Evolutionary conservation across 371 early-diverging fungal genomes (phyloP).

Genomic region (Syncephalastrum racemosum): DNA sequence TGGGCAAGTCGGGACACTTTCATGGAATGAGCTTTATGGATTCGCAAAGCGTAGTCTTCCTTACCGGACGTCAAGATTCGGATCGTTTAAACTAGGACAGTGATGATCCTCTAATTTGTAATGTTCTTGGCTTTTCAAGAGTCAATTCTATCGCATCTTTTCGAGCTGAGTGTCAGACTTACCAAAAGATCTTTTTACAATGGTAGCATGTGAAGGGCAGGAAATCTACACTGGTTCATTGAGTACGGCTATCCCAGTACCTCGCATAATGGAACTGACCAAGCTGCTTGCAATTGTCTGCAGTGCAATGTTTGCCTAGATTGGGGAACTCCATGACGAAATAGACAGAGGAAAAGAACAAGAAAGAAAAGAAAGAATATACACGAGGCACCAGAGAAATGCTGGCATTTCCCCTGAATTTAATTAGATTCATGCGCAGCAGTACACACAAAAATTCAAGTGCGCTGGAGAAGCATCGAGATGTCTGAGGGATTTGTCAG

Average conservation of each 20-base stretch:
- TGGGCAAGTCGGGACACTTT: constrained; percentile 64
- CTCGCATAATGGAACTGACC: constrained; percentile 20
- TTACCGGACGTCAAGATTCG: constrained; percentile 49
- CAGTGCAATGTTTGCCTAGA: constrained; percentile 58
- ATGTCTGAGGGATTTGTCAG: too few relatives aligned
- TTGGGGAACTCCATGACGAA: constrained; percentile 53
- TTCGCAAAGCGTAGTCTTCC: background rate
- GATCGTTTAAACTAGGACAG: constrained; percentile 49
- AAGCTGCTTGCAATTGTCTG: constrained; percentile 40
- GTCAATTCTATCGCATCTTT: background rate
- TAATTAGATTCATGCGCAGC: too few relatives aligned
- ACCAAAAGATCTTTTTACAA: constrained; percentile 59
- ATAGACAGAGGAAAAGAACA: background rate
- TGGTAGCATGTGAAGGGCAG: constrained; percentile 58
- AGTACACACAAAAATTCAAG: too few relatives aligned
- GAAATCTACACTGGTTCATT: constrained; percentile 39
- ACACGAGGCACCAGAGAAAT: too few relatives aligned
- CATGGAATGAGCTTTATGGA: background rate
- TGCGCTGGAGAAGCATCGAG: too few relatives aligned
- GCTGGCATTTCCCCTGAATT: too few relatives aligned
- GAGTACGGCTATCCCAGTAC: background rate
- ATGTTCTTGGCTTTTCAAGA: constrained; percentile 53
- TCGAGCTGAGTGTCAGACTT: constrained; percentile 9
- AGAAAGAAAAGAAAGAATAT: too few relatives aligned
- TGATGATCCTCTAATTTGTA: constrained; percentile 57